Percentiles rank a stretch among this genome's conserved stretches.
Conservation (phyloP, 2,329 filamentous ascomycete species). For the Byssoonygena ceratinophila region DNA sequence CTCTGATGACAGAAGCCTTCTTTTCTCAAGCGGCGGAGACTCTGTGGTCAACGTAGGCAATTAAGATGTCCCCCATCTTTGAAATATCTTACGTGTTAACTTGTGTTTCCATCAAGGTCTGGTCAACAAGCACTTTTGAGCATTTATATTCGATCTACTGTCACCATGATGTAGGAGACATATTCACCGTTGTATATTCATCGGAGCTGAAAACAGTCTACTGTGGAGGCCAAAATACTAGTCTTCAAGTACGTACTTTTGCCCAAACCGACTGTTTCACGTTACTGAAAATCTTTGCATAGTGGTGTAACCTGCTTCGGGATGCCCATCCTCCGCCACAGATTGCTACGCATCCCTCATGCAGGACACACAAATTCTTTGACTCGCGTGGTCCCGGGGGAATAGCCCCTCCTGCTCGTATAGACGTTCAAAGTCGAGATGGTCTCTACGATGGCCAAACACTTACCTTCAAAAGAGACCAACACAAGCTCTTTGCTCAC, state of each 20-base stretch:
- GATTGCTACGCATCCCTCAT: conserved; percentile 60
- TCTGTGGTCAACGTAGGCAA: conserved; percentile 67
- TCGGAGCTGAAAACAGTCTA: conserved; percentile 69
- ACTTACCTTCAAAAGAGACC: conserved; percentile 69
- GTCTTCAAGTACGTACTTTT: conserved; percentile 53
- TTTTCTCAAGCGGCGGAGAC: conserved; percentile 90
- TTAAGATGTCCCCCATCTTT: not conserved
- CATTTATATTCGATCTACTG: conserved; percentile 85
- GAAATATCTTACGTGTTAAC: not conserved
- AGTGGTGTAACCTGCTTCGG: conserved; percentile 70
- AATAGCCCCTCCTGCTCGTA: conserved; percentile 61
- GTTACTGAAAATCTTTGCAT: conserved; percentile 18
- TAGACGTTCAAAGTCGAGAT: conserved; percentile 44
- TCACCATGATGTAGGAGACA: conserved; percentile 84
- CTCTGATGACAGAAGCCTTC: conserved; percentile 59
- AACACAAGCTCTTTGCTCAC: conserved; percentile 81
- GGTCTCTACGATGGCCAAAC: conserved; percentile 50
- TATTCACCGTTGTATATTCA: conserved; percentile 91
- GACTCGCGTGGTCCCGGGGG: conserved; percentile 82
- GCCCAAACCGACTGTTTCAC: not conserved
- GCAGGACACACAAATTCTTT: conserved; percentile 79
- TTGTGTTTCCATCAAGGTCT: conserved; percentile 44
- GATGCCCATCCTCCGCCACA: conserved; percentile 52
- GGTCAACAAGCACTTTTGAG: conserved; percentile 66
- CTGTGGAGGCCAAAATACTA: conserved; percentile 86